phyloP scores from a whole-genome alignment of 176 grass and related monocot species.

The Oryza officinalis region DNA sequence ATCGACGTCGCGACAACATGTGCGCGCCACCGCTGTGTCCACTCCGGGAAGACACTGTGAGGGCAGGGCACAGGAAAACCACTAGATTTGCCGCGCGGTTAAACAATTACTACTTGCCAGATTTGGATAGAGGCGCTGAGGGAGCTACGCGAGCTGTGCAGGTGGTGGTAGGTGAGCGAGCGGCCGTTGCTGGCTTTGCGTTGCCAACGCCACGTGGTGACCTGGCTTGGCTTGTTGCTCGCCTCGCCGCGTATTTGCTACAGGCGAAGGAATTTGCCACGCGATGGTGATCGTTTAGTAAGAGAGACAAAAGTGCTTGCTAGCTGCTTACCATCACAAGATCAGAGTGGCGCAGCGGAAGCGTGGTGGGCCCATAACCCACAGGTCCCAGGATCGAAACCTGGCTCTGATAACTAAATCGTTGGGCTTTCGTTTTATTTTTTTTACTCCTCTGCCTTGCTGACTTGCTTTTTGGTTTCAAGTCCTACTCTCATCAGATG shows the following conservation, averaged over 20 bases:
- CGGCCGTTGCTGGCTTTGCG: background rate
- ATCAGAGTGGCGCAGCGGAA: conserved; percentile 94
- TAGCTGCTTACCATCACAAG: accelerated
- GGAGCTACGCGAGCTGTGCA: background rate
- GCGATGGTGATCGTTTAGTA: no score
- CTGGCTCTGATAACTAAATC: conserved; percentile 53
- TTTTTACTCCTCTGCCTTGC: background rate
- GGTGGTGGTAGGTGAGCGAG: background rate
- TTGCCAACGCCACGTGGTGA: background rate
- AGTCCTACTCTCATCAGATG: no score
- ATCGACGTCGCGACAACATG: background rate
- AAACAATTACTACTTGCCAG: background rate
- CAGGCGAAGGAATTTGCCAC: no score
- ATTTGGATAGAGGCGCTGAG: background rate
- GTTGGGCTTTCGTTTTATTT: background rate
- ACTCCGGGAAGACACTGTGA: background rate
- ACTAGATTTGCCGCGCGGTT: no score
- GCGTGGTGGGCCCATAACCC: conserved; percentile 92
- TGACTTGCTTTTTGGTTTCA: no score
- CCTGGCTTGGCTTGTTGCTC: background rate
- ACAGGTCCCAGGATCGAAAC: conserved; percentile 75
- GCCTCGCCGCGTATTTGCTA: background rate
- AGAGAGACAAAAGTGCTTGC: no score
- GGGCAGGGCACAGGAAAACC: no score
- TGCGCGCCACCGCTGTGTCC: background rate